phyloP scores from a whole-genome alignment of 805 yeast genomes.

The Yarrowia keelungensis region DNA sequence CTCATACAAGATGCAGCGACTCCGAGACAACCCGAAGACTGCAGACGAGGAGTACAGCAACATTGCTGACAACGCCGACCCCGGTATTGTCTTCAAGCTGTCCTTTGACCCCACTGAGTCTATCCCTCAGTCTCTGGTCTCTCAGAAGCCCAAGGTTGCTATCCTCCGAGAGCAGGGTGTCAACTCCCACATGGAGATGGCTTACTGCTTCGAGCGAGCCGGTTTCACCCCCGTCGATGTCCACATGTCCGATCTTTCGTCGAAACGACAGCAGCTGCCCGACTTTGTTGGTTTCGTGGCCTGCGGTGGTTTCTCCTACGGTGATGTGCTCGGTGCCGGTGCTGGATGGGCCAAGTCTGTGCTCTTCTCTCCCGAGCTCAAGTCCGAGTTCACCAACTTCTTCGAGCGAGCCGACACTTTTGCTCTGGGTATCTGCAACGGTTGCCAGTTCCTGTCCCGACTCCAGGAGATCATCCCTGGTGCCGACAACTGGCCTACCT shows the following conservation, averaged over 20 bases:
- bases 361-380: slow-evolving; percentile 76
- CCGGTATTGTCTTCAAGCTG: slow-evolving; percentile 84
- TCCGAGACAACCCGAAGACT: slow-evolving; percentile 92
- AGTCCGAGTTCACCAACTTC: slow-evolving; percentile 76
- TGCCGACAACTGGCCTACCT: slow-evolving; percentile 92
- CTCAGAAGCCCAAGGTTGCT: slow-evolving; percentile 84
- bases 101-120: slow-evolving; percentile 64
- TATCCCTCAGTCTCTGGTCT: slow-evolving; percentile 43
- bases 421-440: slow-evolving; percentile 98
- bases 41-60: slow-evolving; percentile 85
- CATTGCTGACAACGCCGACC: slow-evolving; percentile 81
- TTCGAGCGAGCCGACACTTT: slow-evolving; percentile 92
- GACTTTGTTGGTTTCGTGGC: slow-evolving; percentile 94
- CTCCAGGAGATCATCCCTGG: slow-evolving; percentile 90
- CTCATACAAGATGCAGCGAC: slow-evolving; percentile 84
- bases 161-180: slow-evolving; percentile 98
- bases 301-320: slow-evolving; percentile 98
- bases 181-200: slow-evolving; percentile 98
- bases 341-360: slow-evolving; percentile 99
- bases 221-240: slow-evolving; percentile 95
- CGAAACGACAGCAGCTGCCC: slow-evolving; percentile 68
- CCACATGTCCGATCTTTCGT: slow-evolving; percentile 91
- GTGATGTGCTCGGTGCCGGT: slow-evolving; percentile 98
- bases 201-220: slow-evolving; percentile 93
- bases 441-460: slow-evolving; percentile 94